Conservation (phyloP, 495 filamentous ascomycete genomes). For the Astrothelium subdiscretum region DNA sequence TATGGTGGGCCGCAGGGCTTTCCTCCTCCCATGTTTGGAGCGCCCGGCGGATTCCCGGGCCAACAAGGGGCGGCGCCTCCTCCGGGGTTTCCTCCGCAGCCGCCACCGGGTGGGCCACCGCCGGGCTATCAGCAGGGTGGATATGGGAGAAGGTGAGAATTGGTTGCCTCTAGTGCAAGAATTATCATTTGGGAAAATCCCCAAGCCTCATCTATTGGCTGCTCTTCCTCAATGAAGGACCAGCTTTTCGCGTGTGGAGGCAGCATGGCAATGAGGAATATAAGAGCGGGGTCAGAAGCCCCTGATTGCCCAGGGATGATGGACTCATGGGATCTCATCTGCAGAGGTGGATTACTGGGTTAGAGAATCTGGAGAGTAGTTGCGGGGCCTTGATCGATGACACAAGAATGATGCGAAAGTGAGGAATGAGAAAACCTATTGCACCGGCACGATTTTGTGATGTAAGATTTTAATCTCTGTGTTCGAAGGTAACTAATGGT, state of each 20-base stretch:
- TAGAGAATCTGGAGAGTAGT: too few relatives aligned
- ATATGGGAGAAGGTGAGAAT: constrained; percentile 1
- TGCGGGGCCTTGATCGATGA: too few relatives aligned
- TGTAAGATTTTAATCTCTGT: not conserved
- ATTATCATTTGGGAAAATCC: not conserved
- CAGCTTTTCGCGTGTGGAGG: too few relatives aligned
- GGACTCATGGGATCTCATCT: too few relatives aligned
- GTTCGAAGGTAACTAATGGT: not conserved
- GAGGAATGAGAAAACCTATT: not conserved
- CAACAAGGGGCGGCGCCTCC: constrained; percentile 29
- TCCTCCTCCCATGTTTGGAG: constrained; percentile 6
- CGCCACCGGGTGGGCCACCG: constrained; percentile 22
- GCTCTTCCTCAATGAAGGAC: not conserved
- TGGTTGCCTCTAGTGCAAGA: constrained; percentile 1
- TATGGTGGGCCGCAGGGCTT: constrained; percentile 14
- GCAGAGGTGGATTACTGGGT: too few relatives aligned
- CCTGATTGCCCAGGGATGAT: too few relatives aligned
- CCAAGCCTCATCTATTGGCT: not conserved
- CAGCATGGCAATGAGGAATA: too few relatives aligned
- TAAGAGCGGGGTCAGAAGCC: too few relatives aligned
- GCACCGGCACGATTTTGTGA: not conserved
- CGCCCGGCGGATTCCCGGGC: constrained; percentile 11
- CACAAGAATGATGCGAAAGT: too few relatives aligned
- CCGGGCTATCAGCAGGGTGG: constrained; percentile 24
- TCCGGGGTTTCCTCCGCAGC: constrained; percentile 32